These are phyloP conservation scores for Viola pubescens DNA, from an alignment of 441 rosid genomes.

Conservation along the genomic window DNA sequence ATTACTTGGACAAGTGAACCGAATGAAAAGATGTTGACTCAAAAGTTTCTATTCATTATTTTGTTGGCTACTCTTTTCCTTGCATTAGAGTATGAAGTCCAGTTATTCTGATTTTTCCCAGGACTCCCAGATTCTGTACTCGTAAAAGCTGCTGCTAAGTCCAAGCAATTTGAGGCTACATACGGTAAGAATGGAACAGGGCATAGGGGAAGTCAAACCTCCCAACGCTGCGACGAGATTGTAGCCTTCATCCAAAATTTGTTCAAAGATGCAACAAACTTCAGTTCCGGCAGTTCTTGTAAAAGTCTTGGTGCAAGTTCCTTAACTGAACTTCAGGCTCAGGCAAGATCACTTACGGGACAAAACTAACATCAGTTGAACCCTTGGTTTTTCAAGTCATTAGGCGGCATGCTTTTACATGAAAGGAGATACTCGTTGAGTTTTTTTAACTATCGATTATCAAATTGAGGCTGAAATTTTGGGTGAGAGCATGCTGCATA, in stretches of 20 bases:
- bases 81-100: conserved; percentile 3
- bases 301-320: conserved; percentile 17
- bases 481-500: no score
- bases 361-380: conserved; percentile 14
- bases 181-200: conserved; percentile 37
- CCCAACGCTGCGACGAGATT: conserved; percentile 20
- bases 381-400: not conserved
- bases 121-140: conserved; percentile 76
- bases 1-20: no score
- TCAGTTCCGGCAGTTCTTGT: conserved; percentile 18
- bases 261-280: conserved; percentile 18
- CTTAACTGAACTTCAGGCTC: conserved; percentile 39
- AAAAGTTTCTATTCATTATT: not conserved
- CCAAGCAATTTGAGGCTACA: conserved; percentile 60
- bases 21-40: no score
- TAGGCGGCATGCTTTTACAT: not conserved
- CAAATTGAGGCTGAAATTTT: no score
- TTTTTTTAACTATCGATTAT: not conserved
- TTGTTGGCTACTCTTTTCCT: not conserved
- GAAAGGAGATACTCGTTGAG: not conserved
- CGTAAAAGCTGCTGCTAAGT: conserved; percentile 57
- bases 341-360: conserved; percentile 37
- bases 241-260: conserved; percentile 35
- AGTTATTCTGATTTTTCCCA: conserved; percentile 20
- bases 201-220: conserved; percentile 11